Evolutionary conservation across 108 stramenopile genomes (phyloP).

Genomic region (Cyclostephanos invisitatus): DNA sequence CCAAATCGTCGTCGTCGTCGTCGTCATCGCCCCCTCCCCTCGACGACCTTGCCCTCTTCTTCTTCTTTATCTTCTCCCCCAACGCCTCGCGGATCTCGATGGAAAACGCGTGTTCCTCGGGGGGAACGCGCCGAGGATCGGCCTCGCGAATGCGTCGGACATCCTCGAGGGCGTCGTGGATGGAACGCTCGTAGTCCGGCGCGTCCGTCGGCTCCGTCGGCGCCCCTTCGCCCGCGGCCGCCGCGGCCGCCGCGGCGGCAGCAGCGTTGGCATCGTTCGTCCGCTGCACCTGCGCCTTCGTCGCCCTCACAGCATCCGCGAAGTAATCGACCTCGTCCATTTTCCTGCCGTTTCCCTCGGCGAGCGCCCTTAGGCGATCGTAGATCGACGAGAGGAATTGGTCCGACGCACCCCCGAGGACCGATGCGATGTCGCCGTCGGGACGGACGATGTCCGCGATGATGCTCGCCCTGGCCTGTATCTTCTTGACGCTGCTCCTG

Average conservation of each 20-base stretch:
- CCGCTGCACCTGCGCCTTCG: slow-evolving; percentile 25
- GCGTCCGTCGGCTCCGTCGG: slow-evolving; percentile 20
- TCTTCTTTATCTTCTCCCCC: slow-evolving; percentile 40
- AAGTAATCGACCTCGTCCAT: slow-evolving; percentile 50
- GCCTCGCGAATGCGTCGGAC: slow-evolving; percentile 22
- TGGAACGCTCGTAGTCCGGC: slow-evolving; percentile 42
- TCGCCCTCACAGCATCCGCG: slow-evolving; percentile 42
- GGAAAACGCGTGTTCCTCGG: slow-evolving; percentile 27
- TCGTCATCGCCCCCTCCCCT: slow-evolving; percentile 15
- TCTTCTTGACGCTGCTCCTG: slow-evolving; percentile 30
- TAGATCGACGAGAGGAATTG: slow-evolving; percentile 43
- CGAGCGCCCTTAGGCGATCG: slow-evolving; percentile 49
- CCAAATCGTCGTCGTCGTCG: slow-evolving; percentile 50
- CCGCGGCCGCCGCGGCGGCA: slow-evolving; percentile 6
- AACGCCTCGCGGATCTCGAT: slow-evolving; percentile 22
- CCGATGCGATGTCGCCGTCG: slow-evolving; percentile 44
- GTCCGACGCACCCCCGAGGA: slow-evolving; percentile 26
- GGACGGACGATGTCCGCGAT: slow-evolving; percentile 46
- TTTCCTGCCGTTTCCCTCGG: slow-evolving; percentile 52
- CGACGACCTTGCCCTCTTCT: slow-evolving; percentile 31
- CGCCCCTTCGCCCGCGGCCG: neutral
- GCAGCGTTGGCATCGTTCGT: slow-evolving; percentile 14
- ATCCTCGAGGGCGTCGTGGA: slow-evolving; percentile 34
- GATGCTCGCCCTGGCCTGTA: slow-evolving; percentile 34
- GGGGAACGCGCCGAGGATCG: slow-evolving; percentile 10